Evolutionary conservation across 257 asterid species (phyloP).

Genomic region (Fraxinus anomala): DNA sequence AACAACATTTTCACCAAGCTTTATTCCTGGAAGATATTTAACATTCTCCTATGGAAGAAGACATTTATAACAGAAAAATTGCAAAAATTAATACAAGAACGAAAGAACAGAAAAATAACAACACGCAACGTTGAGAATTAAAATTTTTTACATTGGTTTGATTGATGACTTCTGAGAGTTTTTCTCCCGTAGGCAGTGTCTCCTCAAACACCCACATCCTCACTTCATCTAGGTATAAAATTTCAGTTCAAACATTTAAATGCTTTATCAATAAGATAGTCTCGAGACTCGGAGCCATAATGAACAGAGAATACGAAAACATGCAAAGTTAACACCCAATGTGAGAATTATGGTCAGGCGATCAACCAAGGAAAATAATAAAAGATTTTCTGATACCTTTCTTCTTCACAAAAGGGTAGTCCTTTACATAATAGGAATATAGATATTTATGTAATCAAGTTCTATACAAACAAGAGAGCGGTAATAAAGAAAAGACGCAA

Average conservation of each 20-base stretch:
- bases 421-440: no score
- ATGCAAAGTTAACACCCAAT: no score
- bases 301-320: no score
- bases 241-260: background rate
- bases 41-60: constrained; percentile 61
- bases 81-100: no score
- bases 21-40: constrained; percentile 77
- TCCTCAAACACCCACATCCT: constrained; percentile 95
- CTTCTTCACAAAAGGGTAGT: no score
- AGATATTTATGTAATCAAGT: no score
- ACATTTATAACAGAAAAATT: background rate
- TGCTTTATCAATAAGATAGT: background rate
- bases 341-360: no score
- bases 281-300: no score
- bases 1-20: constrained; percentile 77
- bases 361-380: no score
- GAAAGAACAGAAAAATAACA: no score
- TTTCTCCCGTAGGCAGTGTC: constrained; percentile 61
- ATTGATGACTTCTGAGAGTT: constrained; percentile 73
- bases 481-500: background rate
- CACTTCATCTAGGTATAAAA: constrained; percentile 60
- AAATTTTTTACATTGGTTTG: constrained; percentile 46
- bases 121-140: background rate
- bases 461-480: background rate
- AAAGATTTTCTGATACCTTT: no score